Base-by-base conservation (phyloP, 108 stramenopile species). In the Bacterosira constricta region DNA sequence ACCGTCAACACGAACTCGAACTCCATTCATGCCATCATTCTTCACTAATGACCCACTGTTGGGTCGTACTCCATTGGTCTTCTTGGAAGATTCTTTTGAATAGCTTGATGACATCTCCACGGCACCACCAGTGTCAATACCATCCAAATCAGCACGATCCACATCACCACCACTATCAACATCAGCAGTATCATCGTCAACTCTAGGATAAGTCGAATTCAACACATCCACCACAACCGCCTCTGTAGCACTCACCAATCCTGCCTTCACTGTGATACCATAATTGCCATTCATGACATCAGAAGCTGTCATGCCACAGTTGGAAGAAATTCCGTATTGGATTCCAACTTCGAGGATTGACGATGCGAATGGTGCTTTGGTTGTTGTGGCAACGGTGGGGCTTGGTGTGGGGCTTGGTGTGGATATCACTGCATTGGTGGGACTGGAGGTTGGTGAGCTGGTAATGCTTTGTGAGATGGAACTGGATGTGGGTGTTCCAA, bases 231-330 rank as follows among this genome's bases (percentile, higher is more conserved):
- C 61, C 5, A 77, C 54, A 18, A 64, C 4, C 10, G 20, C 31
- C 17, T 69, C 76, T 10, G 63, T 64, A 17, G 76, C 76, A 25
- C 6, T 45, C 7, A 57, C 32, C 46, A 77, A 69, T 11, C 76
- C 76, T 3, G 47, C 76, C 27, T 54, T 56, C 36, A 77, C 69
- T 10, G 68, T 77, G 30, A 64, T 77, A 0, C 63, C 57, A 47
- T 51, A 21, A 38, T 69, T 64, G 17, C 49, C 54, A 45, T 45
- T 69, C 23, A 77, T 32, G 26, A 77, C 76, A 56, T 77, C 76
- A 23, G 29, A 46, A 17, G 68, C 62, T 29, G 68, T 77, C 15
- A 77, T 32, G 31, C 76, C 76, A 44, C 76, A 77, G 62, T 77
- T 60, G 18, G 76, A 77, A n/a, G 76, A 47, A 23, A 58, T 58